These are phyloP conservation scores for Rhizophagus sp. DNA, from an alignment of 192 early-diverging fungal species.

Conservation along the genomic window DNA sequence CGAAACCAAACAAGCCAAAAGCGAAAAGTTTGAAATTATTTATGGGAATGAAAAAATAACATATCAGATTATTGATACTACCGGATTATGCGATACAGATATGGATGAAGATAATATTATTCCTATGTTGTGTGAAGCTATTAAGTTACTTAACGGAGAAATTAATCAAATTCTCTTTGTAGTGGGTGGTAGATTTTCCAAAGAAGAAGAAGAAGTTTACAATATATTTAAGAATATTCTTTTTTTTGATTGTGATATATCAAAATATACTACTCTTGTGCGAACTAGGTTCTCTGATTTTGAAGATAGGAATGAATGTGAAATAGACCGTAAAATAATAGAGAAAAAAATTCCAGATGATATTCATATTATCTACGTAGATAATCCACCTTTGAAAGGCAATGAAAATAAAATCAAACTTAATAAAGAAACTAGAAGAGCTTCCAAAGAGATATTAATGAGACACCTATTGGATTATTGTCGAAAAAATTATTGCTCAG, in stretches of 20 bases:
- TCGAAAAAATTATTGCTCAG: background rate
- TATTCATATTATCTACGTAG: background rate
- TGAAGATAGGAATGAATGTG: background rate
- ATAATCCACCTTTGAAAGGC: background rate
- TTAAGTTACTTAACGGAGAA: background rate
- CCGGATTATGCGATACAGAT: too few relatives aligned
- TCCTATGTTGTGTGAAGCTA: background rate
- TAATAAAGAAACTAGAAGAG: background rate
- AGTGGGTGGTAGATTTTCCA: background rate
- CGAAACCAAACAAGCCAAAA: too few relatives aligned
- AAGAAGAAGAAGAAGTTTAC: background rate
- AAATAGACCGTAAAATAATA: background rate
- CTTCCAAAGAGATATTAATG: background rate
- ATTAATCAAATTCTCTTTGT: slow-evolving; percentile 1
- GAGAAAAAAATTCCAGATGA: background rate
- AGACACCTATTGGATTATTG: background rate
- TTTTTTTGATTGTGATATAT: background rate
- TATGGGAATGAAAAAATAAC: too few relatives aligned
- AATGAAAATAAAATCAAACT: background rate
- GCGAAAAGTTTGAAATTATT: too few relatives aligned
- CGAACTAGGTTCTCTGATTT: background rate
- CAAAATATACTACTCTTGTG: too few relatives aligned
- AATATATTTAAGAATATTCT: background rate
- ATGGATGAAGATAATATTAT: too few relatives aligned
- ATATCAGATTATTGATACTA: too few relatives aligned